These are phyloP conservation scores for Agarophyton chilense DNA, from an alignment of 23 red algal species.

Conservation along the genomic window DNA sequence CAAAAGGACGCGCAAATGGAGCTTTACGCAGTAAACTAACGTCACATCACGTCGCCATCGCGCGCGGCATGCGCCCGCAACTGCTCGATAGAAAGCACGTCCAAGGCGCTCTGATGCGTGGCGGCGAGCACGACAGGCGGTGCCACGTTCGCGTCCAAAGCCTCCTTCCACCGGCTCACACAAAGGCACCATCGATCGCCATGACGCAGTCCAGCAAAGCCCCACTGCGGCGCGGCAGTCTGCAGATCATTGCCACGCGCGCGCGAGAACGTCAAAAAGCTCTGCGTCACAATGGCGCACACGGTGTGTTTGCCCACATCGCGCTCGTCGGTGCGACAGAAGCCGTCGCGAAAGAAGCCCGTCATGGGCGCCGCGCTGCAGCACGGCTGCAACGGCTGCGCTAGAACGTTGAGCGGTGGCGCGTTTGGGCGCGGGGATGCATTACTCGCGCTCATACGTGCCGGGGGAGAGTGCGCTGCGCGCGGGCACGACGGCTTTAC, in stretches of 20 bases:
- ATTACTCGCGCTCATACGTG: neutral
- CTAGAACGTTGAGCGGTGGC: constrained; percentile 76
- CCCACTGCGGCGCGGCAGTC: constrained; percentile 20
- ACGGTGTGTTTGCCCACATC: constrained; percentile 76
- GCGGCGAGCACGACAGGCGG: constrained; percentile 76
- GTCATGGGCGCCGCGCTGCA: constrained; percentile 61
- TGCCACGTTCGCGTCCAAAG: constrained; percentile 61
- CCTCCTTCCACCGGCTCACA: constrained; percentile 84
- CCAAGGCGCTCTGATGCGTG: constrained; percentile 59
- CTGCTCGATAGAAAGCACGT: constrained; percentile 50
- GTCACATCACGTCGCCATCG: too few relatives aligned
- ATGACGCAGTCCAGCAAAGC: constrained; percentile 61
- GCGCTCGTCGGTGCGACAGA: constrained; percentile 55
- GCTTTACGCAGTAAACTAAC: too few relatives aligned
- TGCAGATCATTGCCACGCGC: constrained; percentile 73
- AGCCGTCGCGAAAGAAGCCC: constrained; percentile 82
- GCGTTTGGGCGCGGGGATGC: neutral
- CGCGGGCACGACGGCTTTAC: too few relatives aligned
- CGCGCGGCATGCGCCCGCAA: constrained; percentile 46
- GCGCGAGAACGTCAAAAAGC: constrained; percentile 55
- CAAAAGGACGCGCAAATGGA: too few relatives aligned
- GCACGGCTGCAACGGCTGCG: constrained; percentile 47
- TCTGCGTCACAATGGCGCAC: constrained; percentile 69
- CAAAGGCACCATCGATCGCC: constrained; percentile 84
- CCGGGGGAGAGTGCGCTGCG: too few relatives aligned